A percentile compares a stretch with the other conserved stretches of the same genome.
Evolutionary conservation across 1,284 basidiomycete species (phyloP).

Genomic region (Dichomitus squalens): DNA sequence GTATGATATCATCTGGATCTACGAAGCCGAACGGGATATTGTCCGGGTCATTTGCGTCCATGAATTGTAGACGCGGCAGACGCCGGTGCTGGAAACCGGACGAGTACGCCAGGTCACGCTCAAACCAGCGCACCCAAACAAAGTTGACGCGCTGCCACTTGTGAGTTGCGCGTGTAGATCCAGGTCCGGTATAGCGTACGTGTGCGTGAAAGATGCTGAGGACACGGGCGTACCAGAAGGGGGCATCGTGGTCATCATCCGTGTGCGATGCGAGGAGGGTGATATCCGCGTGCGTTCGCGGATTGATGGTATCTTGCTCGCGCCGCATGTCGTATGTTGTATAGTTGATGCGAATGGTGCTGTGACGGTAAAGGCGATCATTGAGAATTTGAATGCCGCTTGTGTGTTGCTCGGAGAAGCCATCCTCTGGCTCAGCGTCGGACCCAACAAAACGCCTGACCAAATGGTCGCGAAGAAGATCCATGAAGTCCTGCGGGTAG

Average conservation of each 20-base stretch:
- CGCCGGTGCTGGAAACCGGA: slow-evolving; percentile 1
- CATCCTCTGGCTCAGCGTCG: not conserved
- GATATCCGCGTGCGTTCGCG: slow-evolving; percentile 34
- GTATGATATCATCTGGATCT: slow-evolving; percentile 33
- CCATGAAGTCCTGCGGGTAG: not conserved
- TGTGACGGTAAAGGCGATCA: slow-evolving; percentile 34
- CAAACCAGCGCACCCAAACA: slow-evolving; percentile 36
- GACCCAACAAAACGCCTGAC: not conserved
- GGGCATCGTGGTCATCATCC: slow-evolving; percentile 23
- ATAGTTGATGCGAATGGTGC: slow-evolving; percentile 41
- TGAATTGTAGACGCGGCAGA: not conserved
- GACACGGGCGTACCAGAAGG: slow-evolving; percentile 25
- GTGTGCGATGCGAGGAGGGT: slow-evolving; percentile 36
- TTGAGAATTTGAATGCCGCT: slow-evolving; percentile 14
- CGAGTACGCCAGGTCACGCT: not conserved
- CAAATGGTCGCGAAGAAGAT: not conserved
- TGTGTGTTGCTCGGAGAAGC: slow-evolving; percentile 16
- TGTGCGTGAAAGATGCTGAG: slow-evolving; percentile 28
- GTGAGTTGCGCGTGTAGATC: not conserved
- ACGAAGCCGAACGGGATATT: no score
- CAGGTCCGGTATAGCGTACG: slow-evolving; percentile 13
- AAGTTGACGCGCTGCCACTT: slow-evolving; percentile 29
- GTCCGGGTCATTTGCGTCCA: slow-evolving; percentile 1
- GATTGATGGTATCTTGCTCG: slow-evolving; percentile 42
- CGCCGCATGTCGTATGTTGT: slow-evolving; percentile 46